phyloP scores from a whole-genome alignment of 2,329 filamentous ascomycete genomes.

The Tolypocladium inflatum region DNA sequence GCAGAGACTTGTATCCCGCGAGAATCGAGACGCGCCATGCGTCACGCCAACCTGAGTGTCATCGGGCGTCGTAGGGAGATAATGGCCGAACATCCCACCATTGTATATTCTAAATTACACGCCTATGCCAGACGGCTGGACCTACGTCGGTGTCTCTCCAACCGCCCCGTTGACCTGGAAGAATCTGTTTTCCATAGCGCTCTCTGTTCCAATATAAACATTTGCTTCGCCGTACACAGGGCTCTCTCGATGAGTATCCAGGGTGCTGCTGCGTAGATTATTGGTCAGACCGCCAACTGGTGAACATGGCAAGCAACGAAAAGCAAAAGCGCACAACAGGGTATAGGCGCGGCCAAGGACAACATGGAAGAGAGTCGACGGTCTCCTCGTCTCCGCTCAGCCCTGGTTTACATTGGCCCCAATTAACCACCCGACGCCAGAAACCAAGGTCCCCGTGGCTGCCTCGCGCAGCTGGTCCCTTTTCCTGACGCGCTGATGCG shows the following conservation, averaged over 20 bases:
- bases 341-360: neutral
- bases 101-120: neutral
- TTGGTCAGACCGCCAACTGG: neutral
- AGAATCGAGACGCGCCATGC: neutral
- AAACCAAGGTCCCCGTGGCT: constrained; percentile 57
- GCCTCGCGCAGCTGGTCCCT: constrained; percentile 61
- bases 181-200: neutral
- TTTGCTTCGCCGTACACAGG: neutral
- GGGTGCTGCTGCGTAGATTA: too few species aligned
- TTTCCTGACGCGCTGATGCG: constrained; percentile 46
- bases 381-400: neutral
- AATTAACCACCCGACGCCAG: constrained; percentile 59
- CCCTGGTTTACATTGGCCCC: constrained; percentile 35
- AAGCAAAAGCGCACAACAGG: neutral
- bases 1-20: neutral
- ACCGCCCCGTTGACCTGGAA: neutral
- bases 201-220: neutral
- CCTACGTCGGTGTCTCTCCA: neutral
- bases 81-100: neutral
- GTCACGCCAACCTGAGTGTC: neutral
- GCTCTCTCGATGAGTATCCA: neutral
- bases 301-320: neutral
- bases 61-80: neutral
- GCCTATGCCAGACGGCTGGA: neutral
- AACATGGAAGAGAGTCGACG: neutral